These are phyloP conservation scores for Auricularia sp. DNA, from an alignment of 768 basidiomycete species.

Conservation along the genomic window DNA sequence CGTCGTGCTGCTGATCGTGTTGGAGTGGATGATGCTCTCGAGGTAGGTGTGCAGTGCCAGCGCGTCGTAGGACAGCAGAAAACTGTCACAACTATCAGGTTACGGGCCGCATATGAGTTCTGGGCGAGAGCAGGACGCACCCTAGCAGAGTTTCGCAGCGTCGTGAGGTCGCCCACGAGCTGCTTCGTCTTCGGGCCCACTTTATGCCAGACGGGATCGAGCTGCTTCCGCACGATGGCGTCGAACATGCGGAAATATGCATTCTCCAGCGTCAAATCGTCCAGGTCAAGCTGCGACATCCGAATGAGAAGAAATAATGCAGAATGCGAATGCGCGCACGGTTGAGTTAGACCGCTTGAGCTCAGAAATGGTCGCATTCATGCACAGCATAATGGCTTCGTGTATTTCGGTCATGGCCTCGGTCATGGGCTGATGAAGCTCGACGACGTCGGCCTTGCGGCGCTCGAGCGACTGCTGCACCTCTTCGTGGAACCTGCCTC, in stretches of 20 bases:
- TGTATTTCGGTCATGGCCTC: slow-evolving; percentile 89
- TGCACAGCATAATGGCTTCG: slow-evolving; percentile 84
- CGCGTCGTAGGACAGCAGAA: slow-evolving; percentile 82
- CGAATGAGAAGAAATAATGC: background rate
- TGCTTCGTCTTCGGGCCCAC: slow-evolving; percentile 89
- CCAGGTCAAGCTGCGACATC: slow-evolving; percentile 70
- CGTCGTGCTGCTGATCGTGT: slow-evolving; percentile 32
- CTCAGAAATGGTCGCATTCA: slow-evolving; percentile 82
- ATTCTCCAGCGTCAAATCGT: slow-evolving; percentile 85
- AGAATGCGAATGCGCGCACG: slow-evolving; percentile 23
- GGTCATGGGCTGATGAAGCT: slow-evolving; percentile 79
- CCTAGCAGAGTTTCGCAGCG: slow-evolving; percentile 71
- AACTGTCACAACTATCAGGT: slow-evolving; percentile 31
- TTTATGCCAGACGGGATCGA: slow-evolving; percentile 95
- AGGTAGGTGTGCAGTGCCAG: slow-evolving; percentile 87
- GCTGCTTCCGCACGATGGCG: slow-evolving; percentile 71
- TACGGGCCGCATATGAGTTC: too few relatives aligned
- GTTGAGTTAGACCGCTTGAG: slow-evolving; percentile 79
- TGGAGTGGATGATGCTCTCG: slow-evolving; percentile 71
- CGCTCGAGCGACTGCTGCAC: slow-evolving; percentile 76
- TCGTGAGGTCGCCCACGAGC: slow-evolving; percentile 79
- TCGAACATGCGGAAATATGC: slow-evolving; percentile 94
- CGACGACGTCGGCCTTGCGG: slow-evolving; percentile 83
- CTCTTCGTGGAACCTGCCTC: slow-evolving; percentile 73
- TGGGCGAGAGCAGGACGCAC: slow-evolving; percentile 31